Base-by-base conservation (phyloP, 176 grass and related monocot species). In the Carex scoparia region DNA sequence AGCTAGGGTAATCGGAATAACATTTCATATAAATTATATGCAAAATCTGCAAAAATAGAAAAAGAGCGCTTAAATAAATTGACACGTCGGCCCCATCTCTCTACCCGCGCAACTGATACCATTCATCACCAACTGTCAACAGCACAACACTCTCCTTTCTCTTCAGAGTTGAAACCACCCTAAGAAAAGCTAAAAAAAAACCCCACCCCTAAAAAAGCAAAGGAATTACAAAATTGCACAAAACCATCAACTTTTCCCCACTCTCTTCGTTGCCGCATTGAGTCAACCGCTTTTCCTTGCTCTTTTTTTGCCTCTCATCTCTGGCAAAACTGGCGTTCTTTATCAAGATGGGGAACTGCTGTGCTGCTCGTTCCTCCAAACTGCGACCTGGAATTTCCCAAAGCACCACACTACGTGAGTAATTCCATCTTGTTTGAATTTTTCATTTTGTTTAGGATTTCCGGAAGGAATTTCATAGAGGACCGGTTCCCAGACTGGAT, bases 271-370 rank as follows among this genome's bases (percentile, higher is more conserved):
- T 42, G 57, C 57, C 79, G 57, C 79, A 61, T 61, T 44, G 35
- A 3, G 61, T 76, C 14, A 31, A 77, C 27, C 73, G 4, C 73
- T 56, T 31, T 16, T 56, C 49, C 49, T 18, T 51, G 15, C 0
- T 49, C 8, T 12, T 10, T 27, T 48, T 53, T 48, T 3, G 4
- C 12, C 51, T 56, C 51, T 78, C 51, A 15, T 78, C 51, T 78
- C 51, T 78, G 53, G 74, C 74, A 78, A 78, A 78, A 8, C 51
- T 78, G 74, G 74, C 74, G 51, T 57, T 78, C 49, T 57, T 78
- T 57, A 62, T 81, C 33, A 83, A 65, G 10, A 69, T 83, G 81
- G 81, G 81, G 40, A 83, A 83, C 44, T 83, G 81, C 61, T 83
- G 81, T 44, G 40, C 81, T 66, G 58, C 81, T 3, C 81, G 37